Conservation (phyloP, 2,329 filamentous ascomycete species). For the Epichloe gansuensis region DNA sequence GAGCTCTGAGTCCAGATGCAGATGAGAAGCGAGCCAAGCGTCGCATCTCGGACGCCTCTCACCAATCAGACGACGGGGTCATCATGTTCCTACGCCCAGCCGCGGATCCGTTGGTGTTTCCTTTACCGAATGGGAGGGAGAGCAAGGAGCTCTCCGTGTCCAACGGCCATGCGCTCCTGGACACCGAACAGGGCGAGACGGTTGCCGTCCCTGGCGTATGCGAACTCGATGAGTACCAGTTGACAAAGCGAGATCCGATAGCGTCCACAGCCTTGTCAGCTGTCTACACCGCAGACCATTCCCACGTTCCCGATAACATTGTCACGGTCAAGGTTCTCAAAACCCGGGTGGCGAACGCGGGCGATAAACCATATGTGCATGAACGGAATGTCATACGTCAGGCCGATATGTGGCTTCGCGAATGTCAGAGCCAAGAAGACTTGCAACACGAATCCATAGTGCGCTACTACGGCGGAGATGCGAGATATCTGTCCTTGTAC, state of each 20-base stretch:
- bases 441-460: slow-evolving; percentile 45
- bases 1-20: slow-evolving; percentile 33
- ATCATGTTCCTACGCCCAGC: slow-evolving; percentile 41
- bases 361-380: slow-evolving; percentile 33
- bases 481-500: slow-evolving; percentile 45
- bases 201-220: slow-evolving; percentile 35
- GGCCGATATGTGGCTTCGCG: slow-evolving; percentile 46
- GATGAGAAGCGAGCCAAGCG: slow-evolving; percentile 32
- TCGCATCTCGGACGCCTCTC: slow-evolving; percentile 22
- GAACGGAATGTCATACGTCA: slow-evolving; percentile 45
- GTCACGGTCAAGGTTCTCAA: slow-evolving; percentile 50
- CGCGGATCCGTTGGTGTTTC: slow-evolving; percentile 38
- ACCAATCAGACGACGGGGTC: slow-evolving; percentile 32
- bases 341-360: slow-evolving; percentile 29
- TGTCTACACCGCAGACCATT: slow-evolving; percentile 43
- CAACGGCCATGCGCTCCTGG: slow-evolving; percentile 37
- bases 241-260: slow-evolving; percentile 44
- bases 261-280: slow-evolving; percentile 41
- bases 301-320: slow-evolving; percentile 37
- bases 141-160: slow-evolving; percentile 33
- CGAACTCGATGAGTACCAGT: slow-evolving; percentile 39
- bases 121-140: slow-evolving; percentile 33
- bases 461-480: slow-evolving; percentile 44
- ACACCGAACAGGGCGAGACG: slow-evolving; percentile 36
- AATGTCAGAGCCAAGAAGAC: slow-evolving; percentile 42